Conservation (phyloP, 257 asterid genomes). For the Salvia miltiorrhiza region DNA sequence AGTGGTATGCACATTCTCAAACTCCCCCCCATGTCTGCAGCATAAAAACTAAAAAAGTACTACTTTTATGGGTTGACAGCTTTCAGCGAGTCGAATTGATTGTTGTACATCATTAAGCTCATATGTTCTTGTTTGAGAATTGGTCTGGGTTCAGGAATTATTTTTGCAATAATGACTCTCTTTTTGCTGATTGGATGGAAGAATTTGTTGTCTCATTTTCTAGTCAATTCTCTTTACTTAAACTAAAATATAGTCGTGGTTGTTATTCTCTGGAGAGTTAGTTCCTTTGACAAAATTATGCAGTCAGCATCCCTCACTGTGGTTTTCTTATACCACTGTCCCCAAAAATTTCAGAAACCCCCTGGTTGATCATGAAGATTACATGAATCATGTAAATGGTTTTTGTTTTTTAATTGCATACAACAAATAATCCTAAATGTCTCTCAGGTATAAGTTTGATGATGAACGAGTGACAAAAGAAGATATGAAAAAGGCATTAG, state of each 20-base stretch:
- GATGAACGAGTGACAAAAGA: too few relatives aligned
- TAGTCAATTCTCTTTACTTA: neutral
- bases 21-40: constrained; percentile 9
- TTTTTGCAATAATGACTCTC: constrained; percentile 2
- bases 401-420: too few relatives aligned
- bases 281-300: neutral
- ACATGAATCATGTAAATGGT: neutral
- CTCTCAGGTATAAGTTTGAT: too few relatives aligned
- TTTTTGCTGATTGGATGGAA: neutral
- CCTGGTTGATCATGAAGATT: neutral
- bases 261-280: neutral
- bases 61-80: constrained; percentile 1
- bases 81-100: constrained; percentile 11
- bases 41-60: neutral
- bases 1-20: constrained; percentile 36
- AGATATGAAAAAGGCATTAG: too few relatives aligned
- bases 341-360: neutral
- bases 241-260: neutral
- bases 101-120: constrained; percentile 5
- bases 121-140: neutral
- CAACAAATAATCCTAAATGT: too few relatives aligned
- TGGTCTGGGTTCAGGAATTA: neutral
- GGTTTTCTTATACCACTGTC: too few relatives aligned
- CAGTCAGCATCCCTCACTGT: neutral
- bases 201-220: constrained; percentile 5